Percentiles rank a stretch among this genome's conserved stretches.
These are phyloP conservation scores for Acanthamoeba royreba DNA, from an alignment of 208 protist genomes.

Conservation along the genomic window DNA sequence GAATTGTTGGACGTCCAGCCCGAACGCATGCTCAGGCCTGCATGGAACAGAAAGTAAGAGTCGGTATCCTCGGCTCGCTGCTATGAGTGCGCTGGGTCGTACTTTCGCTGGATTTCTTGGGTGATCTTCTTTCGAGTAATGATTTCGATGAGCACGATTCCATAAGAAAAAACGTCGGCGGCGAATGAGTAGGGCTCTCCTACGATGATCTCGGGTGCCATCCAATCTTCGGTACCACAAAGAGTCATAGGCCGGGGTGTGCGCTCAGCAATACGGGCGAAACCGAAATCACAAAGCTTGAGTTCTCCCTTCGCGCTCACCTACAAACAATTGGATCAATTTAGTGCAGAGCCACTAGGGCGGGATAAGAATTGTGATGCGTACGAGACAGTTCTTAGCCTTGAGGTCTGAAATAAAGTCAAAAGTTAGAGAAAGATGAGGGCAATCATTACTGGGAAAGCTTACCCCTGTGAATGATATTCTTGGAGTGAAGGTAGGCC, in stretches of 20 bases:
- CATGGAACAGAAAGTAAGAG: neutral
- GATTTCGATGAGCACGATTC: slow-evolving; percentile 36
- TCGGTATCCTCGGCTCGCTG: neutral
- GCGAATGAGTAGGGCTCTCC: slow-evolving; percentile 1
- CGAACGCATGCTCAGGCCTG: slow-evolving; percentile 3
- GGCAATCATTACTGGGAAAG: too few relatives aligned
- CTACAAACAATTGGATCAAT: neutral
- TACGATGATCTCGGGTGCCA: slow-evolving; percentile 39
- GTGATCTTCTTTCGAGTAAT: slow-evolving; percentile 40
- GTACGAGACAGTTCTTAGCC: neutral
- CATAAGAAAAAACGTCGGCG: slow-evolving; percentile 22
- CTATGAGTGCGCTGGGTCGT: neutral
- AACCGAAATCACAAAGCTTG: slow-evolving; percentile 40
- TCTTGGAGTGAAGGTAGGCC: slow-evolving; percentile 31
- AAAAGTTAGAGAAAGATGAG: too few relatives aligned
- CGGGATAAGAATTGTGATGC: neutral
- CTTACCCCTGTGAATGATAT: too few relatives aligned
- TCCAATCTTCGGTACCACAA: slow-evolving; percentile 15
- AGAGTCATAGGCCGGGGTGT: slow-evolving; percentile 11
- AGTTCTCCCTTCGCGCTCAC: neutral
- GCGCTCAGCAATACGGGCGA: neutral
- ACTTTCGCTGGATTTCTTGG: slow-evolving; percentile 9
- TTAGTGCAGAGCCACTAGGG: neutral
- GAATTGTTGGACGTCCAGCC: neutral
- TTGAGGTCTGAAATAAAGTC: too few relatives aligned